phyloP scores from a whole-genome alignment of 179 eudicot species.

The Pouteria campechiana region DNA sequence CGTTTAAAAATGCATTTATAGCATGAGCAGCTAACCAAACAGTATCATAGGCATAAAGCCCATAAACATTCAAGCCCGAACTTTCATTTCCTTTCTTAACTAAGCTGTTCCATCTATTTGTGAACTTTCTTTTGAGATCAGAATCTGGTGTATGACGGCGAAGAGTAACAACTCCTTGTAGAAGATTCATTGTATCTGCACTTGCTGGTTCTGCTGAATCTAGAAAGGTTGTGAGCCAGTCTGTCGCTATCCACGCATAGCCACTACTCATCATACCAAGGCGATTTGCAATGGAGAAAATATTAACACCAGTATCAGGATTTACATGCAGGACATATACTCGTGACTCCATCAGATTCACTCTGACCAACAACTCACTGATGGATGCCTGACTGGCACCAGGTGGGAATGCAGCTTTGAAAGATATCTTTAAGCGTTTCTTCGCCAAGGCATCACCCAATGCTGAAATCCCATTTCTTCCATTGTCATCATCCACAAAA shows the following conservation, averaged over 20 bases:
- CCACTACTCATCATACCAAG: slow-evolving; percentile 49
- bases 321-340: slow-evolving; percentile 53
- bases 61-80: slow-evolving; percentile 31
- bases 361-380: slow-evolving; percentile 22
- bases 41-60: slow-evolving; percentile 59
- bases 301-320: slow-evolving; percentile 40
- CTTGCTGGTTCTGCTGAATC: slow-evolving; percentile 21
- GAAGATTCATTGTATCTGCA: slow-evolving; percentile 14
- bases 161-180: slow-evolving; percentile 50
- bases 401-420: slow-evolving; percentile 43
- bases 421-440: slow-evolving; percentile 39
- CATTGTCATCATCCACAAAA: slow-evolving; percentile 48
- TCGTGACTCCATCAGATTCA: slow-evolving; percentile 42
- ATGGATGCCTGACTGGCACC: slow-evolving; percentile 22
- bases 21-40: slow-evolving; percentile 55
- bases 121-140: slow-evolving; percentile 14
- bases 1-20: slow-evolving; percentile 31
- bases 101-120: slow-evolving; percentile 27
- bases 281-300: slow-evolving; percentile 32
- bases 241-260: slow-evolving; percentile 63
- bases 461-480: slow-evolving; percentile 47
- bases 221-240: slow-evolving; percentile 55
- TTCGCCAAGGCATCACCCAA: slow-evolving; percentile 40
- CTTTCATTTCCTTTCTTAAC: slow-evolving; percentile 20
- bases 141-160: slow-evolving; percentile 48